These are phyloP conservation scores for Nemania sp. DNA, from an alignment of 2,329 filamentous ascomycete genomes.

Conservation along the genomic window DNA sequence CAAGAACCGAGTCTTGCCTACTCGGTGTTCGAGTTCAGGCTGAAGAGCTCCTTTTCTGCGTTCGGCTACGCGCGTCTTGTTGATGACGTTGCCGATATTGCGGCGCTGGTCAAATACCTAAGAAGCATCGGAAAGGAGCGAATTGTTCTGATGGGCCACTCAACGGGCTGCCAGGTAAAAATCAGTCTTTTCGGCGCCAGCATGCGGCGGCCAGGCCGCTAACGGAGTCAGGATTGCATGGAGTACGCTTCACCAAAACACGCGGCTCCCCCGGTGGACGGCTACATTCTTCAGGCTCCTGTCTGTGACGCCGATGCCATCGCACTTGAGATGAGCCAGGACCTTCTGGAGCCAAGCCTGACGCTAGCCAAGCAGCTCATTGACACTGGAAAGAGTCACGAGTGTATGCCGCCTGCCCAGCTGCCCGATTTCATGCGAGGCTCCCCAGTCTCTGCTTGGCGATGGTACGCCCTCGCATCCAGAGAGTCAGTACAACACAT, in stretches of 20 bases:
- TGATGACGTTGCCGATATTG: conserved; percentile 58
- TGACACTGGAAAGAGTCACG: conserved; percentile 54
- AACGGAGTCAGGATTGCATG: conserved; percentile 54
- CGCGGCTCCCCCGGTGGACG: conserved; percentile 62
- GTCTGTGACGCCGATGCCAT: conserved; percentile 76
- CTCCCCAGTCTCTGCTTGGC: conserved; percentile 55
- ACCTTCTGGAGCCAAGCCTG: conserved; percentile 50
- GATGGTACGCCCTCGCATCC: conserved; percentile 54
- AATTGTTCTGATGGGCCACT: conserved; percentile 61
- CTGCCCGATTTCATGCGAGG: conserved; percentile 45
- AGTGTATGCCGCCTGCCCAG: conserved; percentile 56
- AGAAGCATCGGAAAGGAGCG: conserved; percentile 53
- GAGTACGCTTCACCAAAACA: conserved; percentile 53
- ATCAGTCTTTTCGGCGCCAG: background rate
- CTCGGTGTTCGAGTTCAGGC: conserved; percentile 60
- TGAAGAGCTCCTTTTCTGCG: conserved; percentile 57
- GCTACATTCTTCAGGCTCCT: conserved; percentile 77
- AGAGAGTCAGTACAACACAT: conserved; percentile 46
- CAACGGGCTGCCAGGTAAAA: conserved; percentile 60
- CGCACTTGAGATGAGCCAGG: conserved; percentile 47
- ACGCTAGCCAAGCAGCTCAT: conserved; percentile 58
- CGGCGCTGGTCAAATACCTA: conserved; percentile 56
- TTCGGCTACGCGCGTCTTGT: conserved; percentile 55
- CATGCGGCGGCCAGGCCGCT: conserved; percentile 1
- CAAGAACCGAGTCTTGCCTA: conserved; percentile 46